Base-by-base conservation (phyloP, 2,329 filamentous ascomycete genomes). In the Venturia oleaginea region DNA sequence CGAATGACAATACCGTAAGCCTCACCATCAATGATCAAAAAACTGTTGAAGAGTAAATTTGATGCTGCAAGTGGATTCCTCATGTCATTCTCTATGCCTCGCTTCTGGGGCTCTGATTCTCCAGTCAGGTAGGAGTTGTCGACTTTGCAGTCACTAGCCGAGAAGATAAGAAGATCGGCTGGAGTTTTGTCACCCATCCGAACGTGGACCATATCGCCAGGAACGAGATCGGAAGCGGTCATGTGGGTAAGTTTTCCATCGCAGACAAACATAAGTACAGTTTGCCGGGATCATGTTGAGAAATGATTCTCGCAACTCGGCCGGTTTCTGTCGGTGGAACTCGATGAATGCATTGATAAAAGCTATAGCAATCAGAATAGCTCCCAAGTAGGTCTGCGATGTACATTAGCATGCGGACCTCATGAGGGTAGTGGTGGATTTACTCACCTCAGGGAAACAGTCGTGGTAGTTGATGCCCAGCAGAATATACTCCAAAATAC, bases 61-160 rank as follows among this genome's bases (percentile, higher is more conserved):
- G 30, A 87, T 84, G 72, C 91, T 88, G 63, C 87, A 87, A 63
- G 34, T 3, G 61, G 88, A 89, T 77, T 91, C 88, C 67, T 88
- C 88, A 19, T 88, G 91, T 46, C 91, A 81, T 65, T 89, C 81
- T 15, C 87, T 86, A 74, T 91, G 87, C 66, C 94, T 89, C 68
- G 87, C 88, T 61, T 87, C 88, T 66, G 91, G 77, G 73, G 83
- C 84, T 68, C 87, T 81, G 67, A 86, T 72, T 19, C 82, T 72
- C 67, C 61, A 27, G 61, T 55, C 32, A 63, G 32, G 32, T 34
- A 63, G 17, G 61, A 54, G 15, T 55, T 63, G 32, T 63, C 48
- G 6, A 54, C 61, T 10, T 57, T 59, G 61, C 61, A 55, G 13
- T 63, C 60, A n/a, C 4, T 15, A 22, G 24, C 30, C 17, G 38